These are phyloP conservation scores for Liquidambar formosana DNA, from an alignment of 164 flowering plant genomes.

Conservation along the genomic window DNA sequence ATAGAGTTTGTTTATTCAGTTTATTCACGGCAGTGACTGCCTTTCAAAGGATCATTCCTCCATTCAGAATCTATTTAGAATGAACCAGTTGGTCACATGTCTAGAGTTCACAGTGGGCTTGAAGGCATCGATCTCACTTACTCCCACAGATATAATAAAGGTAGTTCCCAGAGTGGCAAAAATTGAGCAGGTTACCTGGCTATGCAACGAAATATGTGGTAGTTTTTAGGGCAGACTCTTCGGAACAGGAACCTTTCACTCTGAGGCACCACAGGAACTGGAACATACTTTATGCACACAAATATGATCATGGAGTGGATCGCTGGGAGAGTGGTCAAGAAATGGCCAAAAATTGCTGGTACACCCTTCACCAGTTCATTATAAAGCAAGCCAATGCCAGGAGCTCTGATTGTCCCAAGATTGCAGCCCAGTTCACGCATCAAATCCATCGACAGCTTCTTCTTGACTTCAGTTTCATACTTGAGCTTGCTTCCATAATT, in stretches of 20 bases:
- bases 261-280: conserved; percentile 96
- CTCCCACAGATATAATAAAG: not conserved
- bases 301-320: conserved; percentile 96
- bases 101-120: not conserved
- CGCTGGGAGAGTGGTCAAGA: conserved; percentile 93
- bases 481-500: conserved; percentile 97
- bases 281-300: conserved; percentile 95
- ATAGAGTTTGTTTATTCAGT: too few relatives aligned
- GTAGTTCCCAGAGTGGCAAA: not conserved
- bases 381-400: conserved; percentile 93
- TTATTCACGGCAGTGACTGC: too few relatives aligned
- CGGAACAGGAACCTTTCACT: conserved; percentile 92
- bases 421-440: conserved; percentile 79
- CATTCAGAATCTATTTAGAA: not conserved
- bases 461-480: conserved; percentile 94
- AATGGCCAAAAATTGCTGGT: conserved; percentile 98
- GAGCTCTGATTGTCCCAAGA: conserved; percentile 93
- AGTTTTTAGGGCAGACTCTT: conserved; percentile 82
- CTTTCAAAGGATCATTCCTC: not conserved
- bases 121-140: not conserved
- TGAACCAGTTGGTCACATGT: not conserved
- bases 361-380: conserved; percentile 91
- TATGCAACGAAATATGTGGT: conserved; percentile 94
- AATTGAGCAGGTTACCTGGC: conserved; percentile 62
- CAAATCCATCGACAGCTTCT: conserved; percentile 87